A percentile compares a stretch with the other conserved stretches of the same genome.
These are phyloP conservation scores for Penicillium diatomitis DNA, from an alignment of 495 filamentous ascomycete genomes.

Conservation along the genomic window DNA sequence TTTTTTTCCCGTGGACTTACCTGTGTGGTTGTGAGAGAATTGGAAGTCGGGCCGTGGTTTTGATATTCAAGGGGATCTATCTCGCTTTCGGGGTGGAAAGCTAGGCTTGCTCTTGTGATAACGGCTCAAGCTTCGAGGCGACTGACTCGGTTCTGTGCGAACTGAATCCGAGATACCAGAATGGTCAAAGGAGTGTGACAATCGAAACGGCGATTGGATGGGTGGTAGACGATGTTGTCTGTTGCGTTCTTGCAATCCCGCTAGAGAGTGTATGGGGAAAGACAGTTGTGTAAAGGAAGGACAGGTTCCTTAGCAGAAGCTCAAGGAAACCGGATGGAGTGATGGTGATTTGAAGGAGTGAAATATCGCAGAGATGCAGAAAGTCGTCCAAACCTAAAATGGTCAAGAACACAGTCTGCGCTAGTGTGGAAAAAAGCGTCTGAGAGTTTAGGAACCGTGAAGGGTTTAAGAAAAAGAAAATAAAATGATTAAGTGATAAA, in stretches of 20 bases:
- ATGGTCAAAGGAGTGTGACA: conserved; percentile 19
- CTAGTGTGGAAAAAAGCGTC: conserved; percentile 12
- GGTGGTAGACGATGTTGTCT: neutral
- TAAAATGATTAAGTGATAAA: neutral
- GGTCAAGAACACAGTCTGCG: conserved; percentile 11
- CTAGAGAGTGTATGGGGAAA: neutral
- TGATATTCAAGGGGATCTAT: too few species aligned
- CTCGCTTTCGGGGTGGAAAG: too few species aligned
- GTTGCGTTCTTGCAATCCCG: too few species aligned
- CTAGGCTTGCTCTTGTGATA: too few species aligned
- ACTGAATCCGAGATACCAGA: too few species aligned
- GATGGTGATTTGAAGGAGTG: conserved; percentile 15
- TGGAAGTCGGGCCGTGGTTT: too few species aligned
- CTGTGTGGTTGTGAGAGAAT: too few species aligned
- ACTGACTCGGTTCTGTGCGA: too few species aligned
- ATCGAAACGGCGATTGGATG: conserved; percentile 14
- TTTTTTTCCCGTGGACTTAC: too few species aligned
- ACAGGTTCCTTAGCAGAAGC: conserved; percentile 24
- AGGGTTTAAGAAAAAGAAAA: conserved; percentile 20
- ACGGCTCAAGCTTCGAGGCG: too few species aligned
- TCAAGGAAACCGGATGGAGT: conserved; percentile 18
- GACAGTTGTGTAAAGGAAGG: conserved; percentile 18
- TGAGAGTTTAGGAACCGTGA: conserved; percentile 16
- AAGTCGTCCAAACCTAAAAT: conserved; percentile 17
- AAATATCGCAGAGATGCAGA: conserved; percentile 18